Evolutionary conservation across 768 basidiomycete genomes (phyloP), one percentile per base, ranked within the genome.

Genomic region (Lactarius evosmus): DNA sequence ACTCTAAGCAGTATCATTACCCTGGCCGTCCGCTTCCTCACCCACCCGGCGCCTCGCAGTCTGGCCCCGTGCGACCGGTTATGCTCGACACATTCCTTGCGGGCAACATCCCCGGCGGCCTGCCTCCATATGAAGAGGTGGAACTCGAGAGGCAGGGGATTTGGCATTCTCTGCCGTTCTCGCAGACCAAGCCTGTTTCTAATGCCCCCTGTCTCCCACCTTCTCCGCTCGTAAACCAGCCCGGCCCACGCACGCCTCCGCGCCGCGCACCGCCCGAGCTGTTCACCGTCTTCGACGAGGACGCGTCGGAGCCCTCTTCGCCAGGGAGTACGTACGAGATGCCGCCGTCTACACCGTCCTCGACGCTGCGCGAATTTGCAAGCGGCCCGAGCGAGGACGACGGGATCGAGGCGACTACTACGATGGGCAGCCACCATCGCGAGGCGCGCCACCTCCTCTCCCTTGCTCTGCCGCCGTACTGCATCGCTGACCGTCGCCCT

Each of bases 21-120:
- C 66, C 67, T 2, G 67, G 67, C 25, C 57, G 67, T 30, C 67
- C 67, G 19, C 67, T 69, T 7, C 67, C 67, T 36, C 67, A 50
- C 4, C 67, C 67, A 7, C 67, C 67, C 0, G 67, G 67, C 32
- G 40, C 66, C 7, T 46, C 65, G 22, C 56, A 54, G 7, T 56
- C 61, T 5, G 50, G 30, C 12, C 54, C 67, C 11, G 66, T 67
- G 4, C 66, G 19, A 6, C 67, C 62, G 6, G 58, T 64, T 29
- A 16, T 67, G n/a, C 60, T 64, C 9, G 52, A 68, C 29, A 11
- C 66, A 49, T 68, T 68, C 53, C 46, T 68, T 32, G 33, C 65
- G 5, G 53, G 65, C 16, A 58, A 55, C 9, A 25, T 49, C 29
- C 46, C 50, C 2, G 32, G 56, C 12, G 56, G 60, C 22, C 25